Conservation (phyloP, 1,139 yeast genomes). For the Pichia sp. region DNA sequence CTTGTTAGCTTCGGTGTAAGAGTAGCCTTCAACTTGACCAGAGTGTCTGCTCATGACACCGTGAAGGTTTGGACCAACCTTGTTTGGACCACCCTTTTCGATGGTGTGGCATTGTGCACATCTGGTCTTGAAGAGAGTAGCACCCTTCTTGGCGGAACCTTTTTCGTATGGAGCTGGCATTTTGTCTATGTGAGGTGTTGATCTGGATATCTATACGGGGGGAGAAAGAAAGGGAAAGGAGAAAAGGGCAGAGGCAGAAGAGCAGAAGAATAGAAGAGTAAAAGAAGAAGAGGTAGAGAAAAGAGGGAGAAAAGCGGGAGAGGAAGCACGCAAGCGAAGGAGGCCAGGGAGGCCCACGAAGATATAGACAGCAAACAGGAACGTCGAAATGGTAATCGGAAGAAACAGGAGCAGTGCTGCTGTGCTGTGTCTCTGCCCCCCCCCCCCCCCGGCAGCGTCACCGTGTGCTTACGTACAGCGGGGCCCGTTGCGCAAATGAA, state of each 20-base stretch:
- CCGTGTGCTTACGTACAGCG: neutral
- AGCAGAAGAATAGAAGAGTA: neutral
- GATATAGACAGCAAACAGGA: neutral
- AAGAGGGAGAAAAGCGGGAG: neutral
- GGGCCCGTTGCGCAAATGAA: neutral
- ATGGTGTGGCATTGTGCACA: constrained; percentile 98
- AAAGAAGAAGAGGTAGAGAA: neutral
- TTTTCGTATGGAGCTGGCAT: constrained; percentile 66
- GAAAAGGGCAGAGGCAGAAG: neutral
- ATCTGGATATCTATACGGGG: neutral
- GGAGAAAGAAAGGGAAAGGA: neutral
- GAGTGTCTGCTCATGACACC: constrained; percentile 91
- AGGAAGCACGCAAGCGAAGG: neutral
- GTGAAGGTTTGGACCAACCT: constrained; percentile 98
- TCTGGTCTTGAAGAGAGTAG: constrained; percentile 96
- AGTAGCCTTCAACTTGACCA: constrained; percentile 88
- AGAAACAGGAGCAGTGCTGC: neutral
- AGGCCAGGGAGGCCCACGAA: too few relatives aligned
- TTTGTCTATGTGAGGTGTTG: constrained; percentile 3
- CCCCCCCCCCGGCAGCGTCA: neutral
- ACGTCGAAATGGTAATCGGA: constrained; percentile 2
- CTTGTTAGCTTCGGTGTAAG: constrained; percentile 98
- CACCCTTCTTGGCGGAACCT: constrained; percentile 94
- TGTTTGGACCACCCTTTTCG: constrained; percentile 94
- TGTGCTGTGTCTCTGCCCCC: neutral